Percentiles rank a stretch among this genome's conserved stretches.
These are phyloP conservation scores for Colletotrichum endophyticum DNA, from an alignment of 2,329 filamentous ascomycete species.

Conservation along the genomic window DNA sequence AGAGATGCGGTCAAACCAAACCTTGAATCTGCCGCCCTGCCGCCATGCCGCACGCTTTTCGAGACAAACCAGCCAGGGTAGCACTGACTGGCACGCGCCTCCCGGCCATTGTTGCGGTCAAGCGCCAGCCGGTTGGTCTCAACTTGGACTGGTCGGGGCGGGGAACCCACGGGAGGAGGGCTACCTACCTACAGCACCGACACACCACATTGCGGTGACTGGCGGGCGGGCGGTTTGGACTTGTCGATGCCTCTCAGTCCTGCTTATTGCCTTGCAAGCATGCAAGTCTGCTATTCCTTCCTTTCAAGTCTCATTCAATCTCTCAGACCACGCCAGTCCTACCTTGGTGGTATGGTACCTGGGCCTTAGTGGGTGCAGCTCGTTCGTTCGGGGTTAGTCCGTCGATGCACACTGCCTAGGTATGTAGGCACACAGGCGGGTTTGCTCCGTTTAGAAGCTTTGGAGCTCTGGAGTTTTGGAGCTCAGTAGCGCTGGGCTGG, in stretches of 20 bases:
- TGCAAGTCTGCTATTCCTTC: not conserved
- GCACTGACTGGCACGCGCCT: conserved; percentile 17
- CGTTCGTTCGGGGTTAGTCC: not conserved
- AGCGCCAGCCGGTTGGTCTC: conserved; percentile 16
- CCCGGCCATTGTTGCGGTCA: conserved; percentile 21
- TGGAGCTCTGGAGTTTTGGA: not conserved
- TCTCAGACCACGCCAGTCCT: not conserved
- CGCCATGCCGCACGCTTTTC: not conserved
- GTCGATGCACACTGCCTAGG: not conserved
- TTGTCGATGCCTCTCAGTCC: not conserved
- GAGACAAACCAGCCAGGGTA: not conserved
- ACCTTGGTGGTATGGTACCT: not conserved
- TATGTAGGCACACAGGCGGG: not conserved
- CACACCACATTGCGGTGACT: conserved; percentile 5
- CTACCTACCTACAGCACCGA: not conserved
- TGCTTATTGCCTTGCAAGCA: not conserved
- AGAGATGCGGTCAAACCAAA: conserved; percentile 12
- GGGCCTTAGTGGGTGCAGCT: not conserved
- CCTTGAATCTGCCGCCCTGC: conserved; percentile 4
- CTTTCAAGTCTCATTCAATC: not conserved
- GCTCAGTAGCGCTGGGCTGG: not conserved
- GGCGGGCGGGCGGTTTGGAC: not conserved
- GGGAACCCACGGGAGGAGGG: conserved; percentile 5
- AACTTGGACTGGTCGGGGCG: conserved; percentile 22
- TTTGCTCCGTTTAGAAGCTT: not conserved